phyloP scores from a whole-genome alignment of 306 rosid genomes.

The Glycine latifolia region DNA sequence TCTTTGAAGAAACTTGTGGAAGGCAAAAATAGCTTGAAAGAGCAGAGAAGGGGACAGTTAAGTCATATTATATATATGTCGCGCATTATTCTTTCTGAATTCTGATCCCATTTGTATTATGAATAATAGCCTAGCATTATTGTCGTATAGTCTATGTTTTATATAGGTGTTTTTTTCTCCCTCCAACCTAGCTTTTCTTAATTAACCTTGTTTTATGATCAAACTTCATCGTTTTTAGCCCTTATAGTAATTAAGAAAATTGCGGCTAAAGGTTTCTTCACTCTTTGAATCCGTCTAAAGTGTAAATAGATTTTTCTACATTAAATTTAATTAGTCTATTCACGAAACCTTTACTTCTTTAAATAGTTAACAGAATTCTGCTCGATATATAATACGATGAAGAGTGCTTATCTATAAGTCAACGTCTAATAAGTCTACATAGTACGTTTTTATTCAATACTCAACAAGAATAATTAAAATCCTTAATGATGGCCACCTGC shows the following conservation, averaged over 20 bases:
- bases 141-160: slow-evolving; percentile 17
- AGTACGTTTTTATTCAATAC: slow-evolving; percentile 7
- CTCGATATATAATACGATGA: neutral
- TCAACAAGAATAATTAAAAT: slow-evolving; percentile 18
- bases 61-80: neutral
- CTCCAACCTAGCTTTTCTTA: neutral
- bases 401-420: neutral
- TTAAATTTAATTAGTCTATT: neutral
- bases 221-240: neutral
- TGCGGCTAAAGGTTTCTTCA: neutral
- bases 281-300: neutral
- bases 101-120: neutral
- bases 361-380: neutral
- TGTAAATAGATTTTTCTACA: neutral
- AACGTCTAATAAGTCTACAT: neutral
- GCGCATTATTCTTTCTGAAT: neutral
- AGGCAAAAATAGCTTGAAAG: slow-evolving; percentile 13
- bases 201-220: neutral
- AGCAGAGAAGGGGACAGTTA: slow-evolving; percentile 31
- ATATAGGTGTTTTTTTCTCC: neutral
- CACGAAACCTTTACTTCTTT: neutral
- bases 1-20: neutral
- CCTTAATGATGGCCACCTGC: slow-evolving; percentile 34
- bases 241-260: neutral
- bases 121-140: neutral